These are phyloP conservation scores for Pilaira anomala DNA, from an alignment of 192 early-diverging fungal genomes.

Conservation along the genomic window DNA sequence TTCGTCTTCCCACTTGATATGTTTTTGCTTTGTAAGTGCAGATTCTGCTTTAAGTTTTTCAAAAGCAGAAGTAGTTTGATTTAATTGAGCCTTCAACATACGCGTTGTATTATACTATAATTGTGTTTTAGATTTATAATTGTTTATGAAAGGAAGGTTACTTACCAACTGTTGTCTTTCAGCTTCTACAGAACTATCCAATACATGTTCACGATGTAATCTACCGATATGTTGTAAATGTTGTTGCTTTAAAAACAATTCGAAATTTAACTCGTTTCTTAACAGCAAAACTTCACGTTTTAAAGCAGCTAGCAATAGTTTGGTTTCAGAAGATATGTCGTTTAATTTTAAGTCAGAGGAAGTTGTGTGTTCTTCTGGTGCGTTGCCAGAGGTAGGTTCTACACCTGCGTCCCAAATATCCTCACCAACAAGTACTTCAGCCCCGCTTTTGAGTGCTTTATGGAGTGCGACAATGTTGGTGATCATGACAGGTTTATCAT, in stretches of 20 bases:
- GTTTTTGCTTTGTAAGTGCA: constrained; percentile 45
- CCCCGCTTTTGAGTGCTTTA: constrained; percentile 41
- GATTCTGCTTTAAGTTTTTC: constrained; percentile 48
- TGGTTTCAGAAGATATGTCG: constrained; percentile 20
- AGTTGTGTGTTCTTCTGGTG: background rate
- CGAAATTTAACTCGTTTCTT: constrained; percentile 59
- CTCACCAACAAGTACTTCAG: constrained; percentile 39
- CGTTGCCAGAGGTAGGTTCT: background rate
- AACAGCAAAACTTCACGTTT: constrained; percentile 52
- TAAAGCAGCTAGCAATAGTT: constrained; percentile 35
- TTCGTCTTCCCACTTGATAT: constrained; percentile 55
- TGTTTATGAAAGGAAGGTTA: background rate
- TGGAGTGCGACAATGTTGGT: constrained; percentile 37
- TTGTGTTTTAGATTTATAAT: too few relatives aligned
- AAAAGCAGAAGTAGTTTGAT: constrained; percentile 37
- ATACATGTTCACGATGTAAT: constrained; percentile 53
- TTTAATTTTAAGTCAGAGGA: background rate
- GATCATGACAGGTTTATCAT: constrained; percentile 25
- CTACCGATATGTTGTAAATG: constrained; percentile 59
- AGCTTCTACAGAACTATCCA: constrained; percentile 53
- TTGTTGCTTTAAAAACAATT: constrained; percentile 58
- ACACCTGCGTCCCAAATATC: constrained; percentile 31
- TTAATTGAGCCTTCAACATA: constrained; percentile 44
- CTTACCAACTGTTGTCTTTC: constrained; percentile 45
- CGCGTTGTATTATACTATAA: constrained; percentile 45